These are phyloP conservation scores for Ceratocystiopsis sp. DNA, from an alignment of 2,329 filamentous ascomycete genomes.

Conservation along the genomic window DNA sequence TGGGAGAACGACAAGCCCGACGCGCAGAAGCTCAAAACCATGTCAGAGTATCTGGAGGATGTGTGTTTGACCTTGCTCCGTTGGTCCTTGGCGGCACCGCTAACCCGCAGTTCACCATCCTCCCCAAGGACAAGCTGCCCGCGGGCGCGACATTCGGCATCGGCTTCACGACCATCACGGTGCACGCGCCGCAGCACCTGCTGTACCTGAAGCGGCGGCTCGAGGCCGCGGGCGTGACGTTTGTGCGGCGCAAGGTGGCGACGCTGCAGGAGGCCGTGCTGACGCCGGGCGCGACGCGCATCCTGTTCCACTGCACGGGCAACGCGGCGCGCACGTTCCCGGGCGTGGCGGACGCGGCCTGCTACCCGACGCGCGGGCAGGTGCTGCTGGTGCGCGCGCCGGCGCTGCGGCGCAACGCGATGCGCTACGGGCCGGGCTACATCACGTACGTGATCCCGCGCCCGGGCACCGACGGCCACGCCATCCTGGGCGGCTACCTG, in stretches of 20 bases:
- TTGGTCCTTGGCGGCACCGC: too few species aligned
- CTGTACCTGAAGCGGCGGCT: conserved; percentile 15
- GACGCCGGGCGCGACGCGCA: conserved; percentile 10
- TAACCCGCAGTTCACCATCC: conserved; percentile 14
- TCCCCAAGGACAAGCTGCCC: conserved; percentile 15
- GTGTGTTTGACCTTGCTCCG: conserved; percentile 10
- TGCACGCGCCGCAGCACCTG: conserved; percentile 22
- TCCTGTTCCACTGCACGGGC: conserved; percentile 10
- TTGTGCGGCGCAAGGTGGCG: conserved; percentile 15
- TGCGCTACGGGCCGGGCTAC: conserved; percentile 22
- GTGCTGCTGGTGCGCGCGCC: conserved; percentile 20
- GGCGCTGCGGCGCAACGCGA: conserved; percentile 17
- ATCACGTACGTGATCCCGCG: conserved; percentile 25
- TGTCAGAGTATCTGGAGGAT: conserved; percentile 23
- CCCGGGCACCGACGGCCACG: conserved; percentile 19
- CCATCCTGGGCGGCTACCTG: conserved; percentile 23
- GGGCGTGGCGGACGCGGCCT: conserved; percentile 21
- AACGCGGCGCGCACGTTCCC: conserved; percentile 16
- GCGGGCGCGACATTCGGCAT: conserved; percentile 18
- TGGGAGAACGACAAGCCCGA: conserved; percentile 22
- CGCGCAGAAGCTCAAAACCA: conserved; percentile 21
- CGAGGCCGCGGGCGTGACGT: conserved; percentile 15
- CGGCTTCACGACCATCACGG: conserved; percentile 19
- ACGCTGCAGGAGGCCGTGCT: conserved; percentile 14
- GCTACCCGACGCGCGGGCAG: conserved; percentile 24